Evolutionary conservation across 1,284 basidiomycete genomes (phyloP).

Genomic region (Grifola frondosa): DNA sequence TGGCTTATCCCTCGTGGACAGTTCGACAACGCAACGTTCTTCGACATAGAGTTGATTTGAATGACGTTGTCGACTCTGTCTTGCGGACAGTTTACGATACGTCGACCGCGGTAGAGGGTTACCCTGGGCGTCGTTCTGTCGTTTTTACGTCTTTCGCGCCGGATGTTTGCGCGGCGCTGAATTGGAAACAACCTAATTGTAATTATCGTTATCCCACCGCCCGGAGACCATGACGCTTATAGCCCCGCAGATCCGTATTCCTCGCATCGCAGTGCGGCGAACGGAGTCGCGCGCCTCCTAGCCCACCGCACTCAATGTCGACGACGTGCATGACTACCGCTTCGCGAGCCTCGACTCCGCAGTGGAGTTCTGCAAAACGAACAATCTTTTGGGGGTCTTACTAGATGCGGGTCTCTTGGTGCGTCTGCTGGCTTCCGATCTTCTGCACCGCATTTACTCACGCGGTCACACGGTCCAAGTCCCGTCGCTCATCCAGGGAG

Average conservation of each 20-base stretch:
- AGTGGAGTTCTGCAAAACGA: constrained; percentile 91
- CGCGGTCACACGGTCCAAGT: constrained; percentile 56
- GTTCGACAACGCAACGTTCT: constrained; percentile 45
- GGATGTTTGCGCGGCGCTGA: constrained; percentile 84
- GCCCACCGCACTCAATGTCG: constrained; percentile 42
- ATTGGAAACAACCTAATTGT: constrained; percentile 99
- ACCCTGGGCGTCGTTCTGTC: constrained; percentile 65
- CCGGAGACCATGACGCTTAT: constrained; percentile 7
- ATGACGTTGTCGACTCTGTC: constrained; percentile 80
- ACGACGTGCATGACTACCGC: constrained; percentile 50
- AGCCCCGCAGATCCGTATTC: constrained; percentile 86
- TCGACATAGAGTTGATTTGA: constrained; percentile 64
- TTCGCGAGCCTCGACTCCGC: constrained; percentile 83
- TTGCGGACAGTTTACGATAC: constrained; percentile 79
- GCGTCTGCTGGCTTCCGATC: constrained; percentile 27
- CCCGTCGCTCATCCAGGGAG: constrained; percentile 81
- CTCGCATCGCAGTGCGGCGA: constrained; percentile 88
- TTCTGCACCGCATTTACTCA: background rate
- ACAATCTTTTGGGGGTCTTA: constrained; percentile 93
- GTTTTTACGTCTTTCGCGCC: constrained; percentile 89
- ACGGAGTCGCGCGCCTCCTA: constrained; percentile 38
- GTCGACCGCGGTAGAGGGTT: constrained; percentile 49
- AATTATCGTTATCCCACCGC: constrained; percentile 16
- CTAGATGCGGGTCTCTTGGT: constrained; percentile 89
- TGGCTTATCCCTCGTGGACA: constrained; percentile 63